Conservation (phyloP, 148 eudicot species). For the Limonium bicolor region DNA sequence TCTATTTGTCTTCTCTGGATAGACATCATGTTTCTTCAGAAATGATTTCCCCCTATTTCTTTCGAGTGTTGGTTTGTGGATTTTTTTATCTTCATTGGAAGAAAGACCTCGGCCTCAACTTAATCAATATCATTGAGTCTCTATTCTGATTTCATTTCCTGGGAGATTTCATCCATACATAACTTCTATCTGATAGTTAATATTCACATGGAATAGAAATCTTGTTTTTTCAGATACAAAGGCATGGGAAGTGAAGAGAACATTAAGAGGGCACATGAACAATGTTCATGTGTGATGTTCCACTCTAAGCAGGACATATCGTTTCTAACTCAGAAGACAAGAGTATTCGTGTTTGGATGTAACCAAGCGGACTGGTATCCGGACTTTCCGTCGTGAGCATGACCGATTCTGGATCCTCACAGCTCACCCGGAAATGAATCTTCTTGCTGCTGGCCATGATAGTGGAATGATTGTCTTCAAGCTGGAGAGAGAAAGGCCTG, state of each 20-base stretch:
- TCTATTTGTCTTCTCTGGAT: no score
- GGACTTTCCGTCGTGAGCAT: slow-evolving; percentile 66
- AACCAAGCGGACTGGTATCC: slow-evolving; percentile 58
- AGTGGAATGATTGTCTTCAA: slow-evolving; percentile 68
- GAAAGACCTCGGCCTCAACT: no score
- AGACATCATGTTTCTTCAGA: no score
- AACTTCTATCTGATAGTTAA: no score
- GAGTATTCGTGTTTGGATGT: slow-evolving; percentile 79
- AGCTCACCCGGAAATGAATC: slow-evolving; percentile 71
- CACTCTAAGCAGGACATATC: slow-evolving; percentile 74
- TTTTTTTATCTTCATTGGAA: no score
- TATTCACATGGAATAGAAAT: neutral
- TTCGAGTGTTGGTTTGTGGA: no score
- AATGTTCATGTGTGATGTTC: slow-evolving; percentile 71
- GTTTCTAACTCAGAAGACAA: slow-evolving; percentile 80
- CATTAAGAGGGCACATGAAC: slow-evolving; percentile 75
- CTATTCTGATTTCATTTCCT: no score
- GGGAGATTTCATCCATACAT: no score
- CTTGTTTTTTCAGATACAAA: slow-evolving; percentile 47
- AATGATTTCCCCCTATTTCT: no score
- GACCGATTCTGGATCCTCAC: slow-evolving; percentile 71
- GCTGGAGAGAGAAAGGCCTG: slow-evolving; percentile 81
- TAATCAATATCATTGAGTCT: no score
- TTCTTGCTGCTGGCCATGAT: slow-evolving; percentile 67
- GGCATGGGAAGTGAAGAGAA: slow-evolving; percentile 86